These are phyloP conservation scores for Thelephora ganbajun DNA, from an alignment of 768 basidiomycete genomes.

Conservation along the genomic window DNA sequence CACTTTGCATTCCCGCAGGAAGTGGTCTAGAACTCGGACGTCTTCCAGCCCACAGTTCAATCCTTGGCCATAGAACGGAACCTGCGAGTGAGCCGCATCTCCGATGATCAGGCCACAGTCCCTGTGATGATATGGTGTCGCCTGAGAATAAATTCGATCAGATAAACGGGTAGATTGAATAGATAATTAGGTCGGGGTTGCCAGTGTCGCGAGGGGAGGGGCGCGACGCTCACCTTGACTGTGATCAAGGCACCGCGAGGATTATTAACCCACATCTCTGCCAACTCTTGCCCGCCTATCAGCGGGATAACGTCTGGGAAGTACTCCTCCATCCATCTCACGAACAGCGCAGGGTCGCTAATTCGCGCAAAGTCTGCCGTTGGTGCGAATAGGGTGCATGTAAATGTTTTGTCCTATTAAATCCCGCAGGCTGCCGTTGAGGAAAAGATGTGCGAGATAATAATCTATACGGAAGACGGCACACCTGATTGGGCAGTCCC, in stretches of 20 bases:
- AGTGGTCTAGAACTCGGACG: conserved; percentile 72
- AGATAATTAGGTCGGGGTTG: conserved; percentile 15
- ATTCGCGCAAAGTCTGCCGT: conserved; percentile 62
- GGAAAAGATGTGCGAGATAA: conserved; percentile 14
- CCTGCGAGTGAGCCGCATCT: conserved; percentile 96
- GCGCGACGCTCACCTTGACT: conserved; percentile 52
- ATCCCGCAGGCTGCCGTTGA: conserved; percentile 8
- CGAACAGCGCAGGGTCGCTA: conserved; percentile 36
- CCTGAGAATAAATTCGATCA: conserved; percentile 27
- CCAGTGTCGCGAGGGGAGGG: no score
- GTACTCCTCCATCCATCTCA: conserved; percentile 67
- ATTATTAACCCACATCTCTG: conserved; percentile 70
- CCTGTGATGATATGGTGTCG: conserved; percentile 80
- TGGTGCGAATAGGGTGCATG: conserved; percentile 91
- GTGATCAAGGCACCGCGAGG: conserved; percentile 84
- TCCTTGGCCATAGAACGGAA: conserved; percentile 96
- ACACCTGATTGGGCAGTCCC: conserved; percentile 92
- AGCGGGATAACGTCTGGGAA: conserved; percentile 82
- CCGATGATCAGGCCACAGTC: conserved; percentile 82
- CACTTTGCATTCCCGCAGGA: conserved; percentile 63
- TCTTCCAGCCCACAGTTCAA: conserved; percentile 97
- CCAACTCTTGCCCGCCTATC: conserved; percentile 69
- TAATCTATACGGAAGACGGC: conserved; percentile 15
- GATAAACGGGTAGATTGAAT: conserved; percentile 1
- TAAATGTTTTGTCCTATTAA: conserved; percentile 87